A percentile compares a stretch with the other conserved stretches of the same genome.
Conservation (phyloP, 2,329 filamentous ascomycete genomes). For the Emmonsiellopsis sp. region DNA sequence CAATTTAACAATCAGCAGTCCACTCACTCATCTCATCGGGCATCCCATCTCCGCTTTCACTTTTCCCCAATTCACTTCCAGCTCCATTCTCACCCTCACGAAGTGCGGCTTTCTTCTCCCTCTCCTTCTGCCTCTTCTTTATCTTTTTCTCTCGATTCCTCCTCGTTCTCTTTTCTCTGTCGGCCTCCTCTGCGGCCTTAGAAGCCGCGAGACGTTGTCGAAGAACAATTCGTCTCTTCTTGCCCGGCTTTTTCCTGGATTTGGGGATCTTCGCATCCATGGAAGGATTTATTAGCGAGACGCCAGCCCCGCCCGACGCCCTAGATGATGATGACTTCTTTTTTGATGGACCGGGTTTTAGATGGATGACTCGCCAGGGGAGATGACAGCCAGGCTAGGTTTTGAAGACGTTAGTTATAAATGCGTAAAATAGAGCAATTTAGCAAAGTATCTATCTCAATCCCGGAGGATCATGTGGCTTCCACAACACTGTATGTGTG, state of each 20-base stretch:
- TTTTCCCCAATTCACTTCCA: not conserved
- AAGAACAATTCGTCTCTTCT: constrained; percentile 32
- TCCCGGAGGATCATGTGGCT: too few relatives aligned
- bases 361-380: constrained; percentile 30
- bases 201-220: constrained; percentile 25
- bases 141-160: constrained; percentile 15
- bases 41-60: not conserved
- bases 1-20: not conserved
- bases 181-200: constrained; percentile 14
- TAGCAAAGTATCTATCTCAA: too few relatives aligned
- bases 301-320: constrained; percentile 15
- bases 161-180: constrained; percentile 12
- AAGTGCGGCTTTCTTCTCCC: constrained; percentile 12
- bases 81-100: not conserved
- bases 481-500: too few relatives aligned
- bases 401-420: not conserved
- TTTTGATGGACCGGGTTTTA: constrained; percentile 18
- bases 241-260: constrained; percentile 32
- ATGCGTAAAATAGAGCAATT: too few relatives aligned
- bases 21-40: not conserved
- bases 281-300: constrained; percentile 9
- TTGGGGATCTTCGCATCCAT: constrained; percentile 14
- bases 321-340: constrained; percentile 18
- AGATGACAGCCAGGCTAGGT: constrained; percentile 30
- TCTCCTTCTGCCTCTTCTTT: constrained; percentile 12